phyloP scores from a whole-genome alignment of 1,284 basidiomycete genomes.

The Mycena citricolor region DNA sequence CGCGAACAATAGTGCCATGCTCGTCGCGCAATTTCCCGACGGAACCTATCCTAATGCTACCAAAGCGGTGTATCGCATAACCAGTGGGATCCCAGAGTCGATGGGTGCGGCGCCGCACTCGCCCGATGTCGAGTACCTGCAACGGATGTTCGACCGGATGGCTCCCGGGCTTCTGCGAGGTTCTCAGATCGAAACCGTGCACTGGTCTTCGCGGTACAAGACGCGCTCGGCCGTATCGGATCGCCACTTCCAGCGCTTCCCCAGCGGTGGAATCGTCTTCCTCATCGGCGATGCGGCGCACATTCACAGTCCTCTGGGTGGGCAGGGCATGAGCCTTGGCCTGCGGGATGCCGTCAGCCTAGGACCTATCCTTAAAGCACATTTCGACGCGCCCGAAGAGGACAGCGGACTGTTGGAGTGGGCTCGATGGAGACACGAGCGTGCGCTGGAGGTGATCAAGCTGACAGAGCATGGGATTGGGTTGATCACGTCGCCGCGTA shows the following conservation, averaged over 20 bases:
- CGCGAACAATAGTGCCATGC: conserved; percentile 25
- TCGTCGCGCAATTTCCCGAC: conserved; percentile 29
- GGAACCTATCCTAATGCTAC: conserved; percentile 1
- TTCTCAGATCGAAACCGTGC: conserved; percentile 29
- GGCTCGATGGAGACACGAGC: conserved; percentile 1
- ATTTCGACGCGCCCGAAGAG: background rate
- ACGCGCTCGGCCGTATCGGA: conserved; percentile 39
- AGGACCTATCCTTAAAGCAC: conserved; percentile 22
- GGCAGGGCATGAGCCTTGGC: conserved; percentile 47
- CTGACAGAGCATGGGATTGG: conserved; percentile 9
- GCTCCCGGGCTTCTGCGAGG: too few species aligned
- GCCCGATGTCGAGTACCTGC: conserved; percentile 34
- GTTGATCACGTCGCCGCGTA: background rate
- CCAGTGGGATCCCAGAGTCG: conserved; percentile 28
- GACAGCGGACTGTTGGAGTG: conserved; percentile 7
- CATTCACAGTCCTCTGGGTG: conserved; percentile 43
- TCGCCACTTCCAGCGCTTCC: conserved; percentile 31
- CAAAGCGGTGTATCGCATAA: conserved; percentile 31
- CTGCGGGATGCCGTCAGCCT: conserved; percentile 42
- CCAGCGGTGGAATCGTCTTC: conserved; percentile 30
- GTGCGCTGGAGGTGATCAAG: conserved; percentile 6
- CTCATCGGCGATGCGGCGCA: conserved; percentile 46
- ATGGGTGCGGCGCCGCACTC: conserved; percentile 33
- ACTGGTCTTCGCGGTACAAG: conserved; percentile 39
- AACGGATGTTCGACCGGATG: conserved; percentile 34